Evolutionary conservation across 164 flowering plant genomes (phyloP).

Genomic region (Amborella trichopoda): DNA sequence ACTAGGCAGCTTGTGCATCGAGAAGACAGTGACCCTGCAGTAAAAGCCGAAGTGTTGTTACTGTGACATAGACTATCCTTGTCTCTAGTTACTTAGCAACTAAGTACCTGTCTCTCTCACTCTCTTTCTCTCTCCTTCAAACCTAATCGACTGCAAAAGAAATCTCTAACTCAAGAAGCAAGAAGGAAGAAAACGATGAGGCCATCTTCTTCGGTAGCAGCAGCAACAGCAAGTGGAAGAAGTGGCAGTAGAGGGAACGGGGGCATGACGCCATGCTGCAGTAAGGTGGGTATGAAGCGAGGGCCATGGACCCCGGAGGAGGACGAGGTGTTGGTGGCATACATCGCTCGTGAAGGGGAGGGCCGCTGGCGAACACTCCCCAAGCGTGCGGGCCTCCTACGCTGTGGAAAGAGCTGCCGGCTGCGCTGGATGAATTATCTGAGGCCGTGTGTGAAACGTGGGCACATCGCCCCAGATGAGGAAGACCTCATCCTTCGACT

Average conservation of each 20-base stretch:
- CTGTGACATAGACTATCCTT: no score
- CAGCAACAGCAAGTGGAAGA: no score
- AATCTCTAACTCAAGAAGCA: no score
- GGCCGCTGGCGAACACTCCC: slow-evolving; percentile 61
- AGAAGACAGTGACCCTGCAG: no score
- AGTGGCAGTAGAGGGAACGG: background rate
- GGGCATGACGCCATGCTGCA: slow-evolving; percentile 32
- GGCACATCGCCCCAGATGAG: slow-evolving; percentile 59
- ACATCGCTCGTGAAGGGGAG: slow-evolving; percentile 38
- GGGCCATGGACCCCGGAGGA: slow-evolving; percentile 72
- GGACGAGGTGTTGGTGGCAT: slow-evolving; percentile 31
- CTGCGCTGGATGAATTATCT: slow-evolving; percentile 81
- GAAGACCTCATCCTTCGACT: slow-evolving; percentile 73
- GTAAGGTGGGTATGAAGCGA: slow-evolving; percentile 42
- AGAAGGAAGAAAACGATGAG: no score
- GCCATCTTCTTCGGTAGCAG: no score
- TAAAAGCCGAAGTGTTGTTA: no score
- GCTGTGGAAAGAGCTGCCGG: slow-evolving; percentile 76
- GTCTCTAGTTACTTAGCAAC: no score
- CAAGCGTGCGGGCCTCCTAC: slow-evolving; percentile 47
- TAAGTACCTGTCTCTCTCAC: no score
- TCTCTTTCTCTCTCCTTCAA: no score
- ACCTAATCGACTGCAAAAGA: no score
- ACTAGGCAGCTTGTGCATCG: no score
- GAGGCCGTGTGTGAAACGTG: slow-evolving; percentile 59